phyloP scores from a whole-genome alignment of 2,329 filamentous ascomycete species.

The Escovopsis sp. region DNA sequence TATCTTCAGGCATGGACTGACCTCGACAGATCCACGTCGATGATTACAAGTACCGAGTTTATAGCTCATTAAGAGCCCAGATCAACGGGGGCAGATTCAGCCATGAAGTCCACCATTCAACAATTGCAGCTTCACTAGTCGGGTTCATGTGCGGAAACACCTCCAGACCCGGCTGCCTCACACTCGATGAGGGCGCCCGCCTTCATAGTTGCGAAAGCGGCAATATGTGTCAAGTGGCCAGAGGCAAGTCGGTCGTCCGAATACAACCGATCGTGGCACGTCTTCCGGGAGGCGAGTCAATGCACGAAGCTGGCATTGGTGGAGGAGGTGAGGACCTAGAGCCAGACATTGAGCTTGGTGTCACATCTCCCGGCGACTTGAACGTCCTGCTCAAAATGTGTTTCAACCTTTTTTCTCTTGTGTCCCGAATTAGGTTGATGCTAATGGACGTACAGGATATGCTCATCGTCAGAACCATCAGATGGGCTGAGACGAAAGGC shows the following conservation, averaged over 20 bases:
- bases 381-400: conserved; percentile 29
- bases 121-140: conserved; percentile 52
- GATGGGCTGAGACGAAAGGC: conserved; percentile 1
- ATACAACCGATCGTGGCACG: conserved; percentile 68
- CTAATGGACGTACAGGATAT: conserved; percentile 8
- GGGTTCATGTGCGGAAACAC: conserved; percentile 66
- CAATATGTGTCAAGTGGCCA: conserved; percentile 38
- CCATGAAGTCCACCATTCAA: conserved; percentile 27
- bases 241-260: conserved; percentile 44
- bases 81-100: conserved; percentile 24
- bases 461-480: conserved; percentile 4
- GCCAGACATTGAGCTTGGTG: conserved; percentile 50
- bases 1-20: conserved; percentile 4
- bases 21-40: conserved; percentile 58
- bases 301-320: conserved; percentile 62
- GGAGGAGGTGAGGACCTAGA: conserved; percentile 66
- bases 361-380: conserved; percentile 38
- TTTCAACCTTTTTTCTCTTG: background rate
- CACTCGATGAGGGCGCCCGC: conserved; percentile 42
- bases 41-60: conserved; percentile 62
- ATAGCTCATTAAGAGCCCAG: conserved; percentile 43
- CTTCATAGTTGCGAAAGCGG: conserved; percentile 81
- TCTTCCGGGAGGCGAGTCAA: conserved; percentile 40
- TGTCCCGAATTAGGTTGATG: background rate
- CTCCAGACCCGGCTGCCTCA: conserved; percentile 56